Base-by-base conservation (phyloP, 306 rosid genomes). In the Dicorynia guianensis region DNA sequence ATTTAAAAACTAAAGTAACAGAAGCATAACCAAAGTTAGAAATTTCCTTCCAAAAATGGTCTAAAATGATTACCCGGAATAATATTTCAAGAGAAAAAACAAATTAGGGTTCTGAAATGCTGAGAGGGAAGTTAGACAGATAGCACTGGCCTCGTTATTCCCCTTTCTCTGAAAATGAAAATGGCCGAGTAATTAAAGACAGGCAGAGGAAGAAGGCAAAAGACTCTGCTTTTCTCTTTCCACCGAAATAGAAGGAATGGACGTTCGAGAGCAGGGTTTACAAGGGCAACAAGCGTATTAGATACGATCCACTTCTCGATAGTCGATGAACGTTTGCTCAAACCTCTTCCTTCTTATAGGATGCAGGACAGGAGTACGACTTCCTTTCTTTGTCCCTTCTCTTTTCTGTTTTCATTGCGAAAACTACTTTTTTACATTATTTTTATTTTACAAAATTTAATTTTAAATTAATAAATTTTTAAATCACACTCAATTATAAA, bases 61-160 rank as follows among this genome's bases (percentile, higher is more conserved):
- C 6, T 55, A 25, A 39, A 18, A 34, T 43, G 43, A 59, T 5
- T 59, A 65, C 56, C 71, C 1, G 39, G 18, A 43, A 19, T 66
- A 30, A 25, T 47, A 46, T 20, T 25, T 25, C 30, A 25, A 25
- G 30, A 25, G 12, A 44, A 3, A 12, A 0, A 11, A n/a, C 3
- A 4, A 66, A 66, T 66, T 66, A 66, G 71, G 71, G 43, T 34
- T 14, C 40, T 14, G 43, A 13, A 14, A 30, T 12, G 35, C 30
- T 4, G 48, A 43, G 48, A 43, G 48, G 13, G 13, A 25, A 25
- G 30, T 25, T 25, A 25, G 30, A 25, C 30, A 43, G 48, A 43
- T 43, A 43, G 48, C 9, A 9, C 48, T 9, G 40, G 63, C 1
- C 7, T 57, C 30, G 17, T 25, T 8, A 25, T 36, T 38, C 0